These are phyloP conservation scores for Waltiozyma sp. DNA, from an alignment of 1,139 yeast genomes.

Conservation along the genomic window DNA sequence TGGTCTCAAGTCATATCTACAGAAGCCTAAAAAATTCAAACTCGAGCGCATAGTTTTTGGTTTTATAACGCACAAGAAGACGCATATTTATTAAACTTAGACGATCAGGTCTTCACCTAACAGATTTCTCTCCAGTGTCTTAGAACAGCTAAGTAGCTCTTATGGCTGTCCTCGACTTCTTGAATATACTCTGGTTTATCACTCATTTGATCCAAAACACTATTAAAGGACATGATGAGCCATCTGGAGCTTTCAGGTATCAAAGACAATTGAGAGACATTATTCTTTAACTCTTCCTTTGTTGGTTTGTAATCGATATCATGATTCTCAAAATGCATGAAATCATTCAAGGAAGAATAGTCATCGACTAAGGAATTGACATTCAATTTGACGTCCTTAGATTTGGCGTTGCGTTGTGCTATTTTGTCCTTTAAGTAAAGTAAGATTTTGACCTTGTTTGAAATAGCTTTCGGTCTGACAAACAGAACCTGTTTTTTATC, in stretches of 20 bases:
- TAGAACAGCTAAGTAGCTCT: background rate
- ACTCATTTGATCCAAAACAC: background rate
- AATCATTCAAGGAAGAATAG: background rate
- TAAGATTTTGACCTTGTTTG: background rate
- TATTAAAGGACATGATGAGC: background rate
- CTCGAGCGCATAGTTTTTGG: too few species aligned
- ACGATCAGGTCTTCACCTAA: background rate
- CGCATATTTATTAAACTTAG: too few species aligned
- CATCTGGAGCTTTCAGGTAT: background rate
- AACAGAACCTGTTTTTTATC: background rate
- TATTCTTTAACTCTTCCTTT: background rate
- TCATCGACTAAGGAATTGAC: background rate
- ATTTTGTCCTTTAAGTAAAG: background rate
- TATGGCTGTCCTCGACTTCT: background rate
- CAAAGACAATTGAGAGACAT: background rate
- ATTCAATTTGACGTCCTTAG: background rate
- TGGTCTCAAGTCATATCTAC: too few species aligned
- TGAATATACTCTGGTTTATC: background rate
- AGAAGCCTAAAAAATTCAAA: too few species aligned
- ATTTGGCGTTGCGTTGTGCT: background rate
- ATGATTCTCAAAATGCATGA: background rate
- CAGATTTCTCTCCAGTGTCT: background rate
- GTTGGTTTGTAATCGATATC: background rate
- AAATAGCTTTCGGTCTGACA: background rate
- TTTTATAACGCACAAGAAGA: too few species aligned